These are phyloP conservation scores for Fusarium irregulare DNA, from an alignment of 2,329 filamentous ascomycete species.

Conservation along the genomic window DNA sequence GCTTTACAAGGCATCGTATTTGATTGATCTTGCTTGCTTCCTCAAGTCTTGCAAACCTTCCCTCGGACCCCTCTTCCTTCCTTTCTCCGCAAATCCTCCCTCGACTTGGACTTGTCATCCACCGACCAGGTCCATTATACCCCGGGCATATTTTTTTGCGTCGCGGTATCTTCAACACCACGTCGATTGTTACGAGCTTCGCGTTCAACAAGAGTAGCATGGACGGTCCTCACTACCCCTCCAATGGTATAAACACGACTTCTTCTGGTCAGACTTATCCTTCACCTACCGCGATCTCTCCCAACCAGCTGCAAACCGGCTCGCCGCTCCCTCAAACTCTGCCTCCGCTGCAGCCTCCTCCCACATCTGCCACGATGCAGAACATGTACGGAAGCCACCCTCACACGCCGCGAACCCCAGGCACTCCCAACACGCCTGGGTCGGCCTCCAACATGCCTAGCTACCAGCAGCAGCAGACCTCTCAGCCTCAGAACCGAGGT, in stretches of 20 bases:
- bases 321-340: constrained; percentile 65
- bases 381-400: constrained; percentile 67
- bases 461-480: constrained; percentile 65
- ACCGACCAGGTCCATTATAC: constrained; percentile 39
- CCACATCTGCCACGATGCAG: constrained; percentile 57
- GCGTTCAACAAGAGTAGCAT: constrained; percentile 58
- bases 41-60: constrained; percentile 35
- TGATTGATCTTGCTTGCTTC: constrained; percentile 43
- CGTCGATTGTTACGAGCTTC: constrained; percentile 43
- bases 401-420: constrained; percentile 71
- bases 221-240: constrained; percentile 66
- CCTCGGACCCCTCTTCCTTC: constrained; percentile 26
- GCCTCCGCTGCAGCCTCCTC: constrained; percentile 64
- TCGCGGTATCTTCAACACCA: constrained; percentile 45
- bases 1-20: constrained; percentile 44
- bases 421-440: constrained; percentile 71
- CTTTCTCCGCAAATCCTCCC: constrained; percentile 40
- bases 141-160: constrained; percentile 35
- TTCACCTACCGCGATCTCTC: constrained; percentile 63
- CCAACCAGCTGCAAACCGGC: constrained; percentile 62
- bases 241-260: constrained; percentile 67
- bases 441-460: constrained; percentile 64
- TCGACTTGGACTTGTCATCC: constrained; percentile 44
- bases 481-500: constrained; percentile 60
- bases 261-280: constrained; percentile 62